Base-by-base conservation (phyloP, 2,329 filamentous ascomycete species). In the Epichloe bromicola region DNA sequence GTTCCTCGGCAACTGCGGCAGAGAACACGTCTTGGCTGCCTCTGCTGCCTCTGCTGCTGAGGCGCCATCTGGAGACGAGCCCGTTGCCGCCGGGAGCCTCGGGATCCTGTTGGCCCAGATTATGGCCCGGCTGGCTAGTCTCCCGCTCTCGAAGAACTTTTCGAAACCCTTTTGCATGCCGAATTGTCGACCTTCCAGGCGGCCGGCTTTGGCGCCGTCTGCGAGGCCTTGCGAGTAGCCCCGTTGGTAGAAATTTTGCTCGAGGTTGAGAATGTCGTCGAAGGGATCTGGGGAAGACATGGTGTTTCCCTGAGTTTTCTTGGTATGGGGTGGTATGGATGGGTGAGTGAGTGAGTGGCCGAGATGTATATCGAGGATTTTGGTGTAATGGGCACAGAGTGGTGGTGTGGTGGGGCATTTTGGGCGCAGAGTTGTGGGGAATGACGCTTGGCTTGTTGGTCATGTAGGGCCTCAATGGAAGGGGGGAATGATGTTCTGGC, bases 131-230 rank as follows among this genome's bases (percentile, higher is more conserved):
- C 88, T 87, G 59, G 91, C 84, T 34, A 97, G 68, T 53, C 77
- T 76, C 2, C 91, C 91, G 65, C 88, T 79, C 55, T 88, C 83
- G 41, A 86, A 64, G 62, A 94, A 96, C 69, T 95, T 97, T 60
- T 95, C 88, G 60, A 93, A 97, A 0, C 90, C 91, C 57, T 90
- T 93, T 64, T 94, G 86, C 41, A 97, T 79, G 1, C 91, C 93
- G 63, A 97, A 88, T 19, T 88, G 80, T 48, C 89, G 86, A 54
- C 93, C 93, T 74, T 98, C 93, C 56, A 88, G 81, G 52, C 83
- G 82, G 39, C 93, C 93, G 34, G 87, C 84, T 53, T 77, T 76
- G 40, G 80, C 73, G 53, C 93, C 93, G 67, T 95, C 91, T 40
- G 75, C 70, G 46, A 80, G 67, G 42, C 93, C 93, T 50, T 88